These are phyloP conservation scores for Phytophthora ramorum DNA, from an alignment of 352 stramenopile species.

Conservation along the genomic window DNA sequence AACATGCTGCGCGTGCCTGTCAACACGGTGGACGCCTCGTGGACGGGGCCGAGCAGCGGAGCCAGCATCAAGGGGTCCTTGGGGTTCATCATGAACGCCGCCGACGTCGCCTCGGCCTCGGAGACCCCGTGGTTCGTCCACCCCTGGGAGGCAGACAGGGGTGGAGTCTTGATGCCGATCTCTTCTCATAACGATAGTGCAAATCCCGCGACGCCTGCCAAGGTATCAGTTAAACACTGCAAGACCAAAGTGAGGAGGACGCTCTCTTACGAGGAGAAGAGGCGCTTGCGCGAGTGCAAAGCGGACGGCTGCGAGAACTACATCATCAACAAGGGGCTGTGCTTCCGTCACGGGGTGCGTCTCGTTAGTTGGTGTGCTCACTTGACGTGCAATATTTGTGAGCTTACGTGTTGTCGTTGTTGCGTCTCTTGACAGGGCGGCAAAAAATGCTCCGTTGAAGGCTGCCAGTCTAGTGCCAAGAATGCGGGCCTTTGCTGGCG, in stretches of 20 bases:
- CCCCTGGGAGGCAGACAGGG: slow-evolving; percentile 3
- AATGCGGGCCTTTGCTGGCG: slow-evolving; percentile 30
- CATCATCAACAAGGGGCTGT: slow-evolving; percentile 56
- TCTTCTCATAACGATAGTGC: background rate
- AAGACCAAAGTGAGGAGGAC: slow-evolving; percentile 27
- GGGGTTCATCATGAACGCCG: slow-evolving; percentile 32
- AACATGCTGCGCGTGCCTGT: slow-evolving; percentile 9
- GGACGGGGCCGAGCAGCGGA: background rate
- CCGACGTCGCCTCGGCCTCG: slow-evolving; percentile 10
- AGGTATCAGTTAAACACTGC: slow-evolving; percentile 6
- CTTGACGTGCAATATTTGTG: background rate
- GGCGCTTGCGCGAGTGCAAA: slow-evolving; percentile 40
- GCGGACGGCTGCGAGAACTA: slow-evolving; percentile 50
- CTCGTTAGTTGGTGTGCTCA: background rate
- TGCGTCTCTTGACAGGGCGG: slow-evolving; percentile 28
- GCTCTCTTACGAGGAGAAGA: slow-evolving; percentile 41
- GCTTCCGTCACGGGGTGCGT: slow-evolving; percentile 53
- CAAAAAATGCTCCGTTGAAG: slow-evolving; percentile 45
- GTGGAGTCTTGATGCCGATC: background rate
- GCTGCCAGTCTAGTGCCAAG: slow-evolving; percentile 40
- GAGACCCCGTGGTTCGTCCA: slow-evolving; percentile 5
- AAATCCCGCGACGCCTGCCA: slow-evolving; percentile 9
- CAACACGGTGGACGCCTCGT: slow-evolving; percentile 11
- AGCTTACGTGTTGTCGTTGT: slow-evolving; percentile 3
- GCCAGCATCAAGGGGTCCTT: slow-evolving; percentile 16